These are phyloP conservation scores for Diaporthe capsici DNA, from an alignment of 2,329 filamentous ascomycete species.

Conservation along the genomic window DNA sequence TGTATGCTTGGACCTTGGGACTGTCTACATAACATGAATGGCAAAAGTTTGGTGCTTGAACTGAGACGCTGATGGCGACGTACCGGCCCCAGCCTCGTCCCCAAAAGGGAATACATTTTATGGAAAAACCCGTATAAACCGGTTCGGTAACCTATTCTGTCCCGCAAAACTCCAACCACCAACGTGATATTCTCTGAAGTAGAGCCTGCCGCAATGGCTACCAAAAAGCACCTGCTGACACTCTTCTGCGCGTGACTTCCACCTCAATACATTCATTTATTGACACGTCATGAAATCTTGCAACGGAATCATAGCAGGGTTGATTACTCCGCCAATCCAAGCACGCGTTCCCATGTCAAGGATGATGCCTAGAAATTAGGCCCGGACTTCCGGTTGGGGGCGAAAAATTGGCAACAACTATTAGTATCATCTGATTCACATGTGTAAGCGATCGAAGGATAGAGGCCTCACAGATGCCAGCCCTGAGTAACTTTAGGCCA, in stretches of 20 bases:
- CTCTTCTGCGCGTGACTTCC: not conserved
- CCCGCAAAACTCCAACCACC: not conserved
- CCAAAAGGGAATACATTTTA: too few species aligned
- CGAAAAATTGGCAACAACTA: not conserved
- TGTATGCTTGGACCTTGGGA: not conserved
- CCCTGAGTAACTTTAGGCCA: not conserved
- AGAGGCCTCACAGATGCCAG: not conserved
- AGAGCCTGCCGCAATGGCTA: not conserved
- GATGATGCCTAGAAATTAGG: not conserved
- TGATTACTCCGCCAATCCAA: not conserved
- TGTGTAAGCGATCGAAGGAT: constrained; percentile 4
- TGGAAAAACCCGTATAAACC: not conserved
- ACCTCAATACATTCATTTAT: not conserved
- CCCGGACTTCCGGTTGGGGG: constrained; percentile 7
- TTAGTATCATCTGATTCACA: not conserved
- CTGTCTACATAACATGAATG: not conserved
- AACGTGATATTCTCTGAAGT: not conserved
- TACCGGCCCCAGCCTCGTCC: not conserved
- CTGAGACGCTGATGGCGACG: not conserved
- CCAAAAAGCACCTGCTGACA: not conserved
- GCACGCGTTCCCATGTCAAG: not conserved
- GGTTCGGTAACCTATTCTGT: not conserved
- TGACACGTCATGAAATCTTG: not conserved
- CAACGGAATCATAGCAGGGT: not conserved
- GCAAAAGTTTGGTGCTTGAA: too few species aligned